phyloP scores from a whole-genome alignment of 768 basidiomycete species.

The Agrocybe pediades region DNA sequence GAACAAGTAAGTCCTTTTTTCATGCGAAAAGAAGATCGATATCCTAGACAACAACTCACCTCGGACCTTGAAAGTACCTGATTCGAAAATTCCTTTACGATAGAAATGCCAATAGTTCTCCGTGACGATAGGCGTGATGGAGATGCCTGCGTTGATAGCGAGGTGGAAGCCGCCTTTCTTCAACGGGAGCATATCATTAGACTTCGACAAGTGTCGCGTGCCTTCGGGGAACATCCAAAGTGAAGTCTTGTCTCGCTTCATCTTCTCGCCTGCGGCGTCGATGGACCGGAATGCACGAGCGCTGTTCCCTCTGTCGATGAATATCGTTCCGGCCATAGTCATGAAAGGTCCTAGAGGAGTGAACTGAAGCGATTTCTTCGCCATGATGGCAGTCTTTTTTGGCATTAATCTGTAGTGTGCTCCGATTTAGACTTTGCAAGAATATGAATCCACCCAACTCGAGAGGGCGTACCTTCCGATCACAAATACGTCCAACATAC shows the following conservation, averaged over 20 bases:
- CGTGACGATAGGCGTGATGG: conserved; percentile 87
- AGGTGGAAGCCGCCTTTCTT: conserved; percentile 99
- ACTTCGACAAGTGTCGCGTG: conserved; percentile 73
- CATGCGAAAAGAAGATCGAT: background rate
- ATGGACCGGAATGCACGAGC: conserved; percentile 74
- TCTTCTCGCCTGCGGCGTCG: conserved; percentile 71
- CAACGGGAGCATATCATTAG: conserved; percentile 76
- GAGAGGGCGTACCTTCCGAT: conserved; percentile 65
- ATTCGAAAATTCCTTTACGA: conserved; percentile 71
- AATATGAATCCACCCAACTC: background rate
- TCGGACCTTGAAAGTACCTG: conserved; percentile 78
- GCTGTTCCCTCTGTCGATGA: conserved; percentile 86
- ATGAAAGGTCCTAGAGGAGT: conserved; percentile 91
- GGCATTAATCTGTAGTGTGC: conserved; percentile 69
- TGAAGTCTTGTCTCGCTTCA: conserved; percentile 71
- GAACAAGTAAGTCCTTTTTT: conserved; percentile 3
- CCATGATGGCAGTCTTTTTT: conserved; percentile 81
- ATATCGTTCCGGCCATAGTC: conserved; percentile 86
- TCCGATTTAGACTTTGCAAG: conserved; percentile 8
- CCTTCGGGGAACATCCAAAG: conserved; percentile 98
- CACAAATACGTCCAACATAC: conserved; percentile 84
- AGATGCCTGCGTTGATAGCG: conserved; percentile 87
- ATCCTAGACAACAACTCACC: conserved; percentile 69
- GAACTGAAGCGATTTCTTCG: conserved; percentile 88
- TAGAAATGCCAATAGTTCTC: conserved; percentile 95